A percentile compares a stretch with the other conserved stretches of the same genome.
phyloP scores from a whole-genome alignment of 306 rosid genomes.

The cucumber (Cucumis sativus) region Cucumber_9930_V3 NC_026657.2:30693501-30694000 shows the following conservation, averaged over 20 bases:
- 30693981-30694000: constrained; percentile 75
- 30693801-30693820: background rate
- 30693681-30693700: background rate
- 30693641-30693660: background rate
- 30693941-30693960: background rate
- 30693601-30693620: background rate
- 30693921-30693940: background rate
- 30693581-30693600: background rate
- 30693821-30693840: background rate
- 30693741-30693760: background rate
- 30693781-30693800: background rate
- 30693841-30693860: background rate
- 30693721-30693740: background rate
- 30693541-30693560: background rate
- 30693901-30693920: background rate
- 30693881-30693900: background rate
- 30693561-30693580: background rate
- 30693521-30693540: background rate
- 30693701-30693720: background rate
- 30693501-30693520: background rate
- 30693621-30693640: background rate
- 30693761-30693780: background rate
- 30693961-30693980: constrained; percentile 79
- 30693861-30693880: background rate
- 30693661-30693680: background rate